Conservation (phyloP, 257 asterid species). For the Craterostigma plantagineum region DNA sequence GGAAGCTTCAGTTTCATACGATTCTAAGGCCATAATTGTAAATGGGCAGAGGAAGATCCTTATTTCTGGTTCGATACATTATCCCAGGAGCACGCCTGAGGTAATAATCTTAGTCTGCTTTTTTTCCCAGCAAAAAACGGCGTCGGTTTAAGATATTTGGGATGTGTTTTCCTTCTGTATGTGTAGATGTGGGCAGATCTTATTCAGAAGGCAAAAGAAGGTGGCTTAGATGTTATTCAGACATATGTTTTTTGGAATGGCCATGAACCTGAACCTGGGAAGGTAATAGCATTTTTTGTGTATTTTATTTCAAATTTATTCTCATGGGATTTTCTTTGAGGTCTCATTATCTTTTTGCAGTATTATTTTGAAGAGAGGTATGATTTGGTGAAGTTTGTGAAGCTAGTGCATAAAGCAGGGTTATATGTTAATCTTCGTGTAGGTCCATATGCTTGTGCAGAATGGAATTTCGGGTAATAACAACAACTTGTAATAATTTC, state of each 20-base stretch:
- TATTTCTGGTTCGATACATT: slow-evolving; percentile 47
- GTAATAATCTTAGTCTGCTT: slow-evolving; percentile 5
- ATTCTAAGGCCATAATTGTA: slow-evolving; percentile 24
- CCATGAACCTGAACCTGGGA: slow-evolving; percentile 21
- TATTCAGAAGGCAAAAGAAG: slow-evolving; percentile 39
- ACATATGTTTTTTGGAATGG: slow-evolving; percentile 51
- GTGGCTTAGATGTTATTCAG: slow-evolving; percentile 37
- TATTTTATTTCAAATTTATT: background rate
- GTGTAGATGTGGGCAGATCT: slow-evolving; percentile 51
- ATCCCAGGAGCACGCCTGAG: slow-evolving; percentile 52
- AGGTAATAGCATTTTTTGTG: background rate
- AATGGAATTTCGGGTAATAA: slow-evolving; percentile 67
- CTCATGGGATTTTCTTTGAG: background rate
- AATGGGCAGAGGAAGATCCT: slow-evolving; percentile 35
- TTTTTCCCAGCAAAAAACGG: background rate
- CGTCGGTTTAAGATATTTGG: background rate
- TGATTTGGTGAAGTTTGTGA: slow-evolving; percentile 30
- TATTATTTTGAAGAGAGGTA: slow-evolving; percentile 31
- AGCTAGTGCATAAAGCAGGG: slow-evolving; percentile 25
- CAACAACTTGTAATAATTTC: too few relatives aligned
- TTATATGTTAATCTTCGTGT: slow-evolving; percentile 34
- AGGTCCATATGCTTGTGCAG: slow-evolving; percentile 57
- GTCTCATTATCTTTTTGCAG: slow-evolving; percentile 4
- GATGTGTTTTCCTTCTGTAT: background rate
- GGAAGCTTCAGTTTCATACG: slow-evolving; percentile 22